Evolutionary conservation across 2,329 filamentous ascomycete species (phyloP), one percentile per base, ranked within the genome.

Genomic region (Aspergillus clavatus): DNA sequence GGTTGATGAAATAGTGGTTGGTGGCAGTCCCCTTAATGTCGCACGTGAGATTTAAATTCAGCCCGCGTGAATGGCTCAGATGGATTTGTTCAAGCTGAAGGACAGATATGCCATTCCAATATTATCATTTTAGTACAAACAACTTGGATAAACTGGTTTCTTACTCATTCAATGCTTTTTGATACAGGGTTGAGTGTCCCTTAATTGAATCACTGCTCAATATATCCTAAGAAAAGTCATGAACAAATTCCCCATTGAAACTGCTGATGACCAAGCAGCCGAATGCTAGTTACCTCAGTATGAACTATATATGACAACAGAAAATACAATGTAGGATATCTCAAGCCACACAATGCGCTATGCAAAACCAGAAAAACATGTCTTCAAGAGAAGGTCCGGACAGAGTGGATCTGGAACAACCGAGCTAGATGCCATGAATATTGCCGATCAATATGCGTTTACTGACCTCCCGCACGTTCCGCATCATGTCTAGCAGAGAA

Each of bases 401-500:
- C 35, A 11, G 37, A n/a, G 11, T n/a, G 19, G n/a, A n/a, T n/a
- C n/a, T n/a, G n/a, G n/a, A n/a, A n/a, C n/a, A 27, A 24, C 8
- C 6, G n/a, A 42, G 14, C 7, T 16, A 14, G 22, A 24, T 18
- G 18, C 26, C 12, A 24, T 8, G 8, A 24, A 8, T 24, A 24
- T 5, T 24, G 23, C 23, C 8, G 4, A 8, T 8, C 5, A 24
- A 24, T n/a, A 24, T 8, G 24, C 10, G 23, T n/a, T 35, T 40
- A 40, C n/a, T 22, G 38, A 28, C 33, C 46, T 16, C 14, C 24
- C 22, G 37, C n/a, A 7, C 43, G 38, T 29, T 53, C 50, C 5
- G 42, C 22, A 28, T 23, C 31, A 26, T 23, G 39, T 14, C 36
- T 63, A 4, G 77, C 74, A 2, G 71, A 78, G 12, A 75, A 76